These are phyloP conservation scores for Uronychia binucleata DNA, from an alignment of 73 alveolate species.

Conservation along the genomic window DNA sequence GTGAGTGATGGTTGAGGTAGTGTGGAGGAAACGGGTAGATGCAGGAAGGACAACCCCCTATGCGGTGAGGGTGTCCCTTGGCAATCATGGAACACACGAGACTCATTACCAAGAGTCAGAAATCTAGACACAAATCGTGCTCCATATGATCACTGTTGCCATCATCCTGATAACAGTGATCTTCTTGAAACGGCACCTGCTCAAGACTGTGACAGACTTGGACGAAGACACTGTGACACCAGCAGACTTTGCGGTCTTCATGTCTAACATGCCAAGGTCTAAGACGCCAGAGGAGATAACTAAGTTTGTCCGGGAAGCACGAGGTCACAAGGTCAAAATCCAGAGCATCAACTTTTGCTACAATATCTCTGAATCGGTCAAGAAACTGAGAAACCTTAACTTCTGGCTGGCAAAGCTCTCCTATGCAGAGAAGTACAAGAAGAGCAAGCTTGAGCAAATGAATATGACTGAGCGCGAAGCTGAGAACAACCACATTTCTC, in stretches of 20 bases:
- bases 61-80: too few species aligned
- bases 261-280: neutral
- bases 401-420: neutral
- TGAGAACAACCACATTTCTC: neutral
- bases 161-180: slow-evolving; percentile 7
- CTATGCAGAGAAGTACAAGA: neutral
- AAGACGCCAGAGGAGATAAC: slow-evolving; percentile 1
- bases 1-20: too few species aligned
- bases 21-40: too few species aligned
- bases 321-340: neutral
- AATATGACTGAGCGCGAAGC: neutral
- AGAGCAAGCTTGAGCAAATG: neutral
- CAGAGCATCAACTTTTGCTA: neutral
- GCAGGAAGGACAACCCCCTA: too few species aligned
- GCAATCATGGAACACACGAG: slow-evolving; percentile 15
- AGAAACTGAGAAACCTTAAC: neutral
- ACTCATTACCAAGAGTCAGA: neutral
- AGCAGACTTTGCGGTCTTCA: slow-evolving; percentile 7
- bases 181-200: slow-evolving; percentile 9
- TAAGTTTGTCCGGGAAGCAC: neutral
- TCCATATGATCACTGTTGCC: slow-evolving; percentile 4
- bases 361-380: neutral
- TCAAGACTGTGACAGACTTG: neutral
- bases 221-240: slow-evolving; percentile 32
- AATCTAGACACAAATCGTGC: neutral